Percentiles rank a stretch among this genome's conserved stretches.
Conservation (phyloP, 352 stramenopile genomes). For the Blastocystis sp. region DNA sequence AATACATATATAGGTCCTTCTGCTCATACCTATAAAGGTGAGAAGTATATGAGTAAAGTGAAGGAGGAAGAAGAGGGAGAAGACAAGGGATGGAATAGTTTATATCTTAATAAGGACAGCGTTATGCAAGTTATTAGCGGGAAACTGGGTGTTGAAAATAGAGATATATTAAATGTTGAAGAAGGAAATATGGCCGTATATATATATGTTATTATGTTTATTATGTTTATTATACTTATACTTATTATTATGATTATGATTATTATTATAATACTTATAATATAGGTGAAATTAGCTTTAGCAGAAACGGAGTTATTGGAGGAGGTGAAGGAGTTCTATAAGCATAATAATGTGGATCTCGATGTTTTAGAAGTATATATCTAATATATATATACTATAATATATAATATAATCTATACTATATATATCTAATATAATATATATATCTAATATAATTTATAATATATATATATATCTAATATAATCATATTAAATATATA, state of each 20-base stretch:
- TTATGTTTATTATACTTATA: too few relatives aligned
- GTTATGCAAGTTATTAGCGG: slow-evolving; percentile 53
- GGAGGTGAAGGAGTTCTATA: slow-evolving; percentile 89
- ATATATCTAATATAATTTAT: too few relatives aligned
- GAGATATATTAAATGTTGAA: slow-evolving; percentile 77
- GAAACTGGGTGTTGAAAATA: slow-evolving; percentile 63
- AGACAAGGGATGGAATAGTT: slow-evolving; percentile 74
- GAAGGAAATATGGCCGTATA: slow-evolving; percentile 81
- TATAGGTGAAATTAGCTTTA: too few relatives aligned
- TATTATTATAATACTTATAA: too few relatives aligned
- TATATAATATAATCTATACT: too few relatives aligned
- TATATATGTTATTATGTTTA: too few relatives aligned
- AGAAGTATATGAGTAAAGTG: slow-evolving; percentile 60
- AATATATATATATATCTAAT: slow-evolving; percentile 59
- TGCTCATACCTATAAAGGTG: slow-evolving; percentile 49
- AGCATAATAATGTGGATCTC: slow-evolving; percentile 72
- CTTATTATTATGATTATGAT: too few relatives aligned
- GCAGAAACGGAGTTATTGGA: slow-evolving; percentile 87
- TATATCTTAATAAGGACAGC: slow-evolving; percentile 66
- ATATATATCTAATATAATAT: too few relatives aligned
- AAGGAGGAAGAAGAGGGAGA: slow-evolving; percentile 54
- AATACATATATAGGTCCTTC: slow-evolving; percentile 1
- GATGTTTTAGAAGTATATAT: slow-evolving; percentile 66
- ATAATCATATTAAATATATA: too few relatives aligned
- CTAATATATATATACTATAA: not conserved